Percentiles rank a stretch among this genome's conserved stretches.
Conservation (phyloP, 768 basidiomycete genomes). For the Amanita molliuscula region DNA sequence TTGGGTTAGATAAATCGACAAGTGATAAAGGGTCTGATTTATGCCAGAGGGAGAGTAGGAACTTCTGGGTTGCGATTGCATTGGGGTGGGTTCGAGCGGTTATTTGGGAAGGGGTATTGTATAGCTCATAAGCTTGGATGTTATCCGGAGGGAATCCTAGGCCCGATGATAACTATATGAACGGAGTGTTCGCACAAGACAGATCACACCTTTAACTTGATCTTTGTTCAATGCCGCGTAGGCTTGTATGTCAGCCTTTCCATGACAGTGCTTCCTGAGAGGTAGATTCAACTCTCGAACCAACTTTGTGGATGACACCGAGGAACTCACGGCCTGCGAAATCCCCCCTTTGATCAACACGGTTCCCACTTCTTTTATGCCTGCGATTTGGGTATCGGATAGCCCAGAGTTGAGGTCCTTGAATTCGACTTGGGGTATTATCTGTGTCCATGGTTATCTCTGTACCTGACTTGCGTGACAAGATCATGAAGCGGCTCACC, state of each 20-base stretch:
- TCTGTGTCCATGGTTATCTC: conserved; percentile 18
- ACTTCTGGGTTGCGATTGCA: conserved; percentile 44
- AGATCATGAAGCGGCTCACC: conserved; percentile 25
- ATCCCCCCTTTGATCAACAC: conserved; percentile 51
- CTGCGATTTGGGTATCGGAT: conserved; percentile 29
- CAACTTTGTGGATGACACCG: conserved; percentile 2
- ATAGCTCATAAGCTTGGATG: conserved; percentile 67
- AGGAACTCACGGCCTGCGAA: conserved; percentile 30
- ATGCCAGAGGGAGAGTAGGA: conserved; percentile 52
- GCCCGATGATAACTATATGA: not conserved
- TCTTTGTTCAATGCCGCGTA: conserved; percentile 41
- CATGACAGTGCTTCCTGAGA: conserved; percentile 46
- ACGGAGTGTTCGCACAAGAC: not conserved
- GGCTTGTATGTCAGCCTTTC: conserved; percentile 40
- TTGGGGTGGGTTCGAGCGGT: conserved; percentile 58
- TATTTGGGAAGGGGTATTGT: conserved; percentile 56
- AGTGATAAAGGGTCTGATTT: conserved; percentile 29
- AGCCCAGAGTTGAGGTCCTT: conserved; percentile 34
- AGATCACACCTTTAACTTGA: conserved; percentile 33
- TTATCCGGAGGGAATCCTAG: conserved; percentile 58
- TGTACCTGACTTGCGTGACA: not conserved
- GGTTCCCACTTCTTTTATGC: conserved; percentile 41
- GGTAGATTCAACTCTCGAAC: not conserved
- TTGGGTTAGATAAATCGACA: conserved; percentile 42
- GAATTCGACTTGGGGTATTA: conserved; percentile 41